Evolutionary conservation across 1,139 yeast genomes (phyloP), one percentile per base, ranked within the genome.

Genomic region (Blastobotrys apis): DNA sequence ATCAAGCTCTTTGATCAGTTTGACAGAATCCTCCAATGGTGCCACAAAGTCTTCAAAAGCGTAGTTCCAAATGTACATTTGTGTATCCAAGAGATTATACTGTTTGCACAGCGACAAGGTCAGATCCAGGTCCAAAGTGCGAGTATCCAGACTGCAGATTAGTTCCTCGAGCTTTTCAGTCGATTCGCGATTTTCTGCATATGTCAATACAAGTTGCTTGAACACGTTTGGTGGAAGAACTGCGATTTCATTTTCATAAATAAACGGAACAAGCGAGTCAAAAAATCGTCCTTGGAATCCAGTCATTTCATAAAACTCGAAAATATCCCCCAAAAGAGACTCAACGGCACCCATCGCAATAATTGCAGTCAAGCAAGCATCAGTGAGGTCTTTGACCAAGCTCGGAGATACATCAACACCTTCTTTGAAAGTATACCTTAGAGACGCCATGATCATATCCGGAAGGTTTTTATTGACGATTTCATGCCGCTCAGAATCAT

Each of bases 51-150:
- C 96, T 22, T 69, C 63, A 35, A 88, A 64, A 5, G 85, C 67
- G 16, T 65, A 69, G 51, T 79, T 84, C 81, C 87, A 82, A 26
- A 88, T 74, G 59, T 80, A 86, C 0, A 79, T 72, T 40, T 76
- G 65, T 26, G 85, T 75, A 44, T 84, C 92, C 29, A 71, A 66
- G 6, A 86, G 66, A 10, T 72, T 66, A 53, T 80, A 67, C 47
- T 72, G 58, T 23, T 67, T 66, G 59, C 94, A 84, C 26, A 85
- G 65, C 5, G 70, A 68, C 22, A 84, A 69, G 0, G 92, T 78
- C 25, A 81, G 62, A 62, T 88, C 94, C 36, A 87, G 72, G 58
- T 88, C 95, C 47, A 88, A 69, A n/a, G 78, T 71, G 2, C 66
- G 54, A 10, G 83, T 71, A 55, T 86, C 87, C 20, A 87, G 62